Evolutionary conservation across 345 rosid genomes (phyloP).

Genomic region (Kandelia obovata): DNA sequence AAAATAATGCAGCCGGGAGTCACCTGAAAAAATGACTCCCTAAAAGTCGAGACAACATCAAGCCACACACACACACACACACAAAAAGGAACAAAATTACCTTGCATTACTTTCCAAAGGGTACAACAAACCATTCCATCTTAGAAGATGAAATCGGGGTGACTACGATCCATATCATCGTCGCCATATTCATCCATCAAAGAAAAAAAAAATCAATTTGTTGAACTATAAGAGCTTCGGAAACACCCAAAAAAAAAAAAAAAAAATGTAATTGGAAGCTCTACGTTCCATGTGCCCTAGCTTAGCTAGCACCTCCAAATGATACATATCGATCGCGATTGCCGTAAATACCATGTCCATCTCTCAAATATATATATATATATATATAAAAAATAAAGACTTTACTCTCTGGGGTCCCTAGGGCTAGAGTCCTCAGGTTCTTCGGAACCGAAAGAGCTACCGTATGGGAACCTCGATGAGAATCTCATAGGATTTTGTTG

Average conservation of each 20-base stretch:
- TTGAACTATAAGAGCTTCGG: conserved; percentile 7
- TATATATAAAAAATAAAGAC: background rate
- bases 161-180: too few relatives aligned
- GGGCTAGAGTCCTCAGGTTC: conserved; percentile 26
- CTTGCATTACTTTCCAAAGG: too few relatives aligned
- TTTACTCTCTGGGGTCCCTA: conserved; percentile 20
- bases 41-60: too few relatives aligned
- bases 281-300: too few relatives aligned
- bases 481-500: conserved; percentile 25
- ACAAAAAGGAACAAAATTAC: too few relatives aligned
- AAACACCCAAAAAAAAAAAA: background rate
- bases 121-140: too few relatives aligned
- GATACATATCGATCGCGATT: background rate
- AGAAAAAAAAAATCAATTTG: background rate
- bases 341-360: too few relatives aligned
- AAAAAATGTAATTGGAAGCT: background rate
- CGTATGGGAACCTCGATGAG: conserved; percentile 21
- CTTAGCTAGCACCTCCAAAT: background rate
- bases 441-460: conserved; percentile 26
- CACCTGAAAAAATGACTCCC: too few relatives aligned
- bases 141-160: background rate
- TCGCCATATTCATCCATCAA: background rate
- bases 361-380: background rate
- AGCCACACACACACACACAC: too few relatives aligned
- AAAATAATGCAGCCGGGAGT: too few relatives aligned